These are phyloP conservation scores for Avicennia marina DNA, from an alignment of 257 asterid genomes.

Conservation along the genomic window DNA sequence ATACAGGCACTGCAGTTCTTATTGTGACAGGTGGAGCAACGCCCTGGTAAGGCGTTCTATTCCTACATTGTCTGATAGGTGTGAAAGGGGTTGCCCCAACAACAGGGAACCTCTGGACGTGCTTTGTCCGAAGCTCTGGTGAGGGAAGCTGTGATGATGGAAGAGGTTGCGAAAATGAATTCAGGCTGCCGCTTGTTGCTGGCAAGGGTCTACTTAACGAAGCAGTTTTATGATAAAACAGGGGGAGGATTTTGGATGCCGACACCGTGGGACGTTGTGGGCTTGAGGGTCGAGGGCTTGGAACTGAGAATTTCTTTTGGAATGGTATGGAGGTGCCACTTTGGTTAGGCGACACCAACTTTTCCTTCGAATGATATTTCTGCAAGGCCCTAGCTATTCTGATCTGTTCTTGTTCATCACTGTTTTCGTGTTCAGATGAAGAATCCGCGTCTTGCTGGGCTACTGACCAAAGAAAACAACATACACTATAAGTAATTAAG, in stretches of 20 bases:
- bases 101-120: slow-evolving; percentile 23
- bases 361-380: slow-evolving; percentile 46
- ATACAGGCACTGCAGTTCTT: slow-evolving; percentile 61
- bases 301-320: slow-evolving; percentile 37
- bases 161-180: slow-evolving; percentile 17
- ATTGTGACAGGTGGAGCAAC: slow-evolving; percentile 68
- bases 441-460: slow-evolving; percentile 49
- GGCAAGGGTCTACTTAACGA: slow-evolving; percentile 25
- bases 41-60: slow-evolving; percentile 39
- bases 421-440: slow-evolving; percentile 47
- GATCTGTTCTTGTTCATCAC: slow-evolving; percentile 74
- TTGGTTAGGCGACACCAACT: slow-evolving; percentile 26
- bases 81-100: slow-evolving; percentile 36
- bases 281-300: slow-evolving; percentile 56
- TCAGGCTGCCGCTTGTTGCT: slow-evolving; percentile 20
- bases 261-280: slow-evolving; percentile 45
- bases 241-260: slow-evolving; percentile 66
- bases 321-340: slow-evolving; percentile 32
- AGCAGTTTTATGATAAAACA: slow-evolving; percentile 33
- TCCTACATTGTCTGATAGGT: slow-evolving; percentile 41
- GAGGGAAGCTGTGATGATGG: slow-evolving; percentile 23
- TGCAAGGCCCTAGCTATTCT: slow-evolving; percentile 63
- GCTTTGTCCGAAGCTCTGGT: slow-evolving; percentile 29
- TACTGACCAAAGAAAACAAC: slow-evolving; percentile 40
- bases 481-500: neutral